Base-by-base conservation (phyloP, 2,329 filamentous ascomycete genomes). In the Trichoderma simmonsii region DNA sequence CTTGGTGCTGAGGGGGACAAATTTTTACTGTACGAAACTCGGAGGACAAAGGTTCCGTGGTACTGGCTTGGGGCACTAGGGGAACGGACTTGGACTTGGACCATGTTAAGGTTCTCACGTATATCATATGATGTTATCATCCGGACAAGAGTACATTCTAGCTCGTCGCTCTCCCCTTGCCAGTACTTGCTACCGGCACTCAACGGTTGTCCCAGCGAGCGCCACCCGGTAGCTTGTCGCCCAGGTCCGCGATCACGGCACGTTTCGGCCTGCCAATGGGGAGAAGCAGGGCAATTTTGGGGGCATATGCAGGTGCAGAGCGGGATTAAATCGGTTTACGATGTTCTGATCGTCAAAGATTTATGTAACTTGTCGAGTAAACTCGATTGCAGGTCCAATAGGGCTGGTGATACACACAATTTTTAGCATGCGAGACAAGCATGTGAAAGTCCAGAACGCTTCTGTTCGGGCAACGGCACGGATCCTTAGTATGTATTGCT, bases 371-470 rank as follows among this genome's bases (percentile, higher is more conserved):
- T 28, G 54, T 30, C 54, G 1, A 57, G 26, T 8, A 54, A 54
- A 24, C 21, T 54, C 48, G 21, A 54, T 24, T 0, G 0, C 48
- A 6, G 48, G 21, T 24, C 11, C 7, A 24, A 54, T 24, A 34
- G 54, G 30, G 26, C 54, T 30, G 24, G 65, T 56, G 7, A 15
- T 12, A 67, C 64, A 57, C 12, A 30, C 18, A 57, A 30, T 59
- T 24, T 32, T 59, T 11, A 62, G 39, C 28, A 15, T 32, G n/a
- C 9, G 3, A 24, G 24, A 39, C 65, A 21, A 60, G 65, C 54
- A 68, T 68, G 65, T 68, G 65, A 68, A 43, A 67, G 48, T 34
- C 24, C 6, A 39, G 15, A 64, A 26, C 15, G n/a, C n/a, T 51
- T 7, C 11, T 30, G 2, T 63, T 11, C 48, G 15, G 14, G 3